Base-by-base conservation (phyloP, 768 basidiomycete species). In the Boletus tylopilopsis region DNA sequence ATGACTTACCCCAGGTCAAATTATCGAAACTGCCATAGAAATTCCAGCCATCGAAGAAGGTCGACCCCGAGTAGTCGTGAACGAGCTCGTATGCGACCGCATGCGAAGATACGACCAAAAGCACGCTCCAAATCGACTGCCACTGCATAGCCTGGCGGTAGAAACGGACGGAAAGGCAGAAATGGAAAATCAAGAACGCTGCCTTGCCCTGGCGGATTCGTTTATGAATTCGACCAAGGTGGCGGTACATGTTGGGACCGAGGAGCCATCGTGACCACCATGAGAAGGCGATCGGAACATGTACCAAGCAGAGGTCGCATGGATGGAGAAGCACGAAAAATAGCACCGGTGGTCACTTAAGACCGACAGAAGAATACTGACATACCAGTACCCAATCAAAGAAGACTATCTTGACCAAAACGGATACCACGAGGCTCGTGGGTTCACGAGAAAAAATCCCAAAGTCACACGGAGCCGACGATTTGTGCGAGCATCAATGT, bases 11-110 rank as follows among this genome's bases (percentile, higher is more conserved):
- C 40, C 32, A 53, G 1, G 76, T 81, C 32, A 73, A 63, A 44
- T 80, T 78, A 55, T 80, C 79, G 18, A 66, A 68, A 40, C 55
- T 66, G 12, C 75, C 76, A 56, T 77, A 81, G 62, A 78, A 83
- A 46, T 72, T 63, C 79, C 80, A 84, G 3, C 69, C 61, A 47
- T 79, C 65, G 53, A 83, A 84, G 63, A 85, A 85, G 1, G 65
- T 69, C 2, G 50, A 33, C 0, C 82, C 82, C 13, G 72, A 60
- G 57, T 81, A 76, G 32, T 74, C 73, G 10, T 63, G 72, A 7
- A 76, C 38, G 10, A 79, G 63, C 27, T 64, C 54, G 58, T 75
- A 78, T 27, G 60, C 57, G 5, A 36, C 29, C 16, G 38, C 53
- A 21, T 24, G 27, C 18, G 40, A 56, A 9, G 51, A 42, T 9